A percentile compares a stretch with the other conserved stretches of the same genome.
Conservation (phyloP, 2,329 filamentous ascomycete species). For the Stemphylium beticola region DNA sequence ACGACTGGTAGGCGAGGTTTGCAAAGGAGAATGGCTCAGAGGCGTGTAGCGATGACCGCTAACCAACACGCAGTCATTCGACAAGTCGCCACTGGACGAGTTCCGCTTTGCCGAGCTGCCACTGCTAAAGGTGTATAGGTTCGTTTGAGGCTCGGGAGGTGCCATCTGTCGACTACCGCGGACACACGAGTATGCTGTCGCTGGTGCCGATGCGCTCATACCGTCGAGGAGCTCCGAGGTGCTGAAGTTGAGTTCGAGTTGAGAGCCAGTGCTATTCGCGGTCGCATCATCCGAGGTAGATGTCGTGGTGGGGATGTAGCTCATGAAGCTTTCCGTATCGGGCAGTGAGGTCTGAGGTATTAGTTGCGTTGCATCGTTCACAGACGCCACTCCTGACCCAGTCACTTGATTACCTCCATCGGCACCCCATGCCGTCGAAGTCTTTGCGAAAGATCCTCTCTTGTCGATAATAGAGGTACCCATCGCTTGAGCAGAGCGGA, state of each 20-base stretch:
- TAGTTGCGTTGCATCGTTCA: constrained; percentile 7
- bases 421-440: constrained; percentile 28
- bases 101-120: constrained; percentile 40
- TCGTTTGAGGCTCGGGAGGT: constrained; percentile 42
- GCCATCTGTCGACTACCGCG: constrained; percentile 23
- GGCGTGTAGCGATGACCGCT: constrained; percentile 50
- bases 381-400: constrained; percentile 15
- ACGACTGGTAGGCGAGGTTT: constrained; percentile 8
- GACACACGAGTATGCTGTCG: constrained; percentile 34
- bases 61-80: constrained; percentile 44
- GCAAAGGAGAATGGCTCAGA: constrained; percentile 30
- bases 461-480: constrained; percentile 12
- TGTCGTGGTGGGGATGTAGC: constrained; percentile 14
- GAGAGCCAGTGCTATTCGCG: constrained; percentile 9
- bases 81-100: constrained; percentile 26
- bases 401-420: constrained; percentile 18
- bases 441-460: constrained; percentile 25
- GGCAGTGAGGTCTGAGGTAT: constrained; percentile 9
- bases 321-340: constrained; percentile 17
- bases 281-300: constrained; percentile 15
- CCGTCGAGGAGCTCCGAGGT: constrained; percentile 30
- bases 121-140: constrained; percentile 51
- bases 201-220: constrained; percentile 24
- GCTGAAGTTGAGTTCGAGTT: constrained; percentile 33
- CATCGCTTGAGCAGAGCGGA: constrained; percentile 35